Conservation (phyloP, 2,329 filamentous ascomycete genomes). For the Exophiala calicioides region DNA sequence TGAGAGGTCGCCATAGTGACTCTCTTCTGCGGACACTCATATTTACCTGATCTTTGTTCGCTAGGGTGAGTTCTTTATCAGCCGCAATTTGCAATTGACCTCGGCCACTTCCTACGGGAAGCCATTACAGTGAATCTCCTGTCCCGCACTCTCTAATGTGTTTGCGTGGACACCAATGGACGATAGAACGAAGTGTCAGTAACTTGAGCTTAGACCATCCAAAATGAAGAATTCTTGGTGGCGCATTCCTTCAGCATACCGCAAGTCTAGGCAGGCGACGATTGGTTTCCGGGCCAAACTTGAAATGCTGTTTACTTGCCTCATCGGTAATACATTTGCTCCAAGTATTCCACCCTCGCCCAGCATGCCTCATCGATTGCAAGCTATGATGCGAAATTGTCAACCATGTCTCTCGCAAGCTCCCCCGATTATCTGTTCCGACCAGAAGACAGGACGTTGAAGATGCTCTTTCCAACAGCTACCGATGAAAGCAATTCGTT, state of each 20-base stretch:
- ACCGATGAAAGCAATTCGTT: conserved; percentile 63
- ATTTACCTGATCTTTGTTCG: no score
- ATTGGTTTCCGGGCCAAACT: conserved; percentile 12
- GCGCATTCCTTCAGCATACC: conserved; percentile 19
- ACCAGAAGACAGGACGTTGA: conserved; percentile 53
- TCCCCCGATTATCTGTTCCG: conserved; percentile 40
- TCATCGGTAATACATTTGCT: conserved; percentile 18
- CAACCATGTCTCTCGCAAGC: conserved; percentile 33
- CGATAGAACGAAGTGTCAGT: not conserved
- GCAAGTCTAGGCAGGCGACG: conserved; percentile 8
- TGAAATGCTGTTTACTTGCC: conserved; percentile 22
- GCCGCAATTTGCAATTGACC: no score
- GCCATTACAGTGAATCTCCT: no score
- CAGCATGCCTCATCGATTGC: not conserved
- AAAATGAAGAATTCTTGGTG: conserved; percentile 15
- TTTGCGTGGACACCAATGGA: no score
- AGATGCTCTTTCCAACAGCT: conserved; percentile 50
- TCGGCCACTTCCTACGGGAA: no score
- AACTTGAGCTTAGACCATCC: conserved; percentile 12
- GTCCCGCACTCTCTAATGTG: no score
- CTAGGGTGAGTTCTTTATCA: no score
- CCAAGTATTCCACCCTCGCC: conserved; percentile 5
- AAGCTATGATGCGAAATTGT: not conserved
- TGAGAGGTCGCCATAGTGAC: no score
- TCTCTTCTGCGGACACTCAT: no score